A percentile compares a stretch with the other conserved stretches of the same genome.
Evolutionary conservation across 352 stramenopile genomes (phyloP).

Genomic region (Phytophthora pseudosyringae): DNA sequence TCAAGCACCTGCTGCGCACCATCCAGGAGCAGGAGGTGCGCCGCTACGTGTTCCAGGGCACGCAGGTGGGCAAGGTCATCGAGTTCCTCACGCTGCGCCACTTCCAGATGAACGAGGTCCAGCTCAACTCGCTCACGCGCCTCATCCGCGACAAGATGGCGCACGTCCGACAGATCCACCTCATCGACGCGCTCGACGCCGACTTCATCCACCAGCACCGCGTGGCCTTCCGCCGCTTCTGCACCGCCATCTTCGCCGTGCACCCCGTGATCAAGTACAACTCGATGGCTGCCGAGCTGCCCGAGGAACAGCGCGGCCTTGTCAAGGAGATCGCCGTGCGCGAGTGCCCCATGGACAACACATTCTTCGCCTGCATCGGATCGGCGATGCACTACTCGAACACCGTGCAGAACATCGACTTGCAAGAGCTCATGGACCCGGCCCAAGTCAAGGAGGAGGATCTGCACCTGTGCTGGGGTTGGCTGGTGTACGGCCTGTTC

Average conservation of each 20-base stretch:
- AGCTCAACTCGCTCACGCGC: conserved; percentile 50
- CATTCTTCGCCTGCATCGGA: conserved; percentile 55
- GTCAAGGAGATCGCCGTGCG: conserved; percentile 52
- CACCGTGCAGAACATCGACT: conserved; percentile 53
- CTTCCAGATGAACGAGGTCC: conserved; percentile 52
- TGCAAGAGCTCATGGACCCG: conserved; percentile 57
- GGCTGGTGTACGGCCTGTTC: conserved; percentile 60
- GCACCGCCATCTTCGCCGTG: conserved; percentile 51
- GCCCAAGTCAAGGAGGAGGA: conserved; percentile 46
- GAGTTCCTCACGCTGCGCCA: conserved; percentile 58
- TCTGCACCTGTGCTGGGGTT: conserved; percentile 57
- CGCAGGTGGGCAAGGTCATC: conserved; percentile 62
- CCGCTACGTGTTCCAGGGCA: conserved; percentile 59
- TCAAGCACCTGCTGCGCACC: conserved; percentile 53
- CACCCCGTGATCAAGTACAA: conserved; percentile 62
- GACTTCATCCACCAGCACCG: conserved; percentile 49
- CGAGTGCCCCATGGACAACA: conserved; percentile 59
- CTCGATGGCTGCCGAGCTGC: conserved; percentile 49
- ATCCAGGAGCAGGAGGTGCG: conserved; percentile 58
- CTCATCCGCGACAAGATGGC: conserved; percentile 51
- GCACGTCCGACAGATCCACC: conserved; percentile 52
- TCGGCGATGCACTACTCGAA: conserved; percentile 68
- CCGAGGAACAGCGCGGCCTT: conserved; percentile 46
- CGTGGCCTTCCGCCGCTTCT: conserved; percentile 54
- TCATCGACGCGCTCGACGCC: conserved; percentile 54